Evolutionary conservation across 805 yeast species (phyloP).

Genomic region (Suhomyces tanzawaensis): DNA sequence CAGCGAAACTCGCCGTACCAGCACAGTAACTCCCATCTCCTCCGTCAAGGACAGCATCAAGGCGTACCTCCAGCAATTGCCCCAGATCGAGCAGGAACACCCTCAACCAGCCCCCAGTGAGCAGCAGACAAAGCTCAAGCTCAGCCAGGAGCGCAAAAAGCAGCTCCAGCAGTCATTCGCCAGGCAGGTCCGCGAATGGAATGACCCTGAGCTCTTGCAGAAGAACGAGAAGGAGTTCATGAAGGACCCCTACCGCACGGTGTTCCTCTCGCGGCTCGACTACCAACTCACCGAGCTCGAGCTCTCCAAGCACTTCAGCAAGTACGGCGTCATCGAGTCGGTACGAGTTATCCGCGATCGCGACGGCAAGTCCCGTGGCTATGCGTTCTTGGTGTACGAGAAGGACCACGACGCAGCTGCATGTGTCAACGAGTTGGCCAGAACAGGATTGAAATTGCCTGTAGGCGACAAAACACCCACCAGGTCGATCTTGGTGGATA

Average conservation of each 20-base stretch:
- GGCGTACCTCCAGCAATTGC: conserved; percentile 26
- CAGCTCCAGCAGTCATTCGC: conserved; percentile 13
- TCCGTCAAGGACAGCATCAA: conserved; percentile 21
- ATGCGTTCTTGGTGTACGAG: conserved; percentile 76
- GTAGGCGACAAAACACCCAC: conserved; percentile 37
- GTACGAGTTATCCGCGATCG: conserved; percentile 36
- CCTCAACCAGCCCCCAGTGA: conserved; percentile 1
- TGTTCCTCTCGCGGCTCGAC: conserved; percentile 73
- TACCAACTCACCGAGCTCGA: conserved; percentile 67
- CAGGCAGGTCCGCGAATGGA: conserved; percentile 33
- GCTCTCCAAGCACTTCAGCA: conserved; percentile 56
- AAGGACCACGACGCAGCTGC: conserved; percentile 55
- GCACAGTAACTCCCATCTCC: conserved; percentile 47
- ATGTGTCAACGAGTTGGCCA: conserved; percentile 60
- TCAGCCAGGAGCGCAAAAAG: conserved; percentile 5
- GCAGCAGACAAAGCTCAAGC: conserved; percentile 3
- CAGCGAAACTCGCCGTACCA: conserved; percentile 46
- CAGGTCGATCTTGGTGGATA: conserved; percentile 63
- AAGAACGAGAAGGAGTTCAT: conserved; percentile 27
- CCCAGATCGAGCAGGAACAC: conserved; percentile 3
- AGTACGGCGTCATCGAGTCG: conserved; percentile 69
- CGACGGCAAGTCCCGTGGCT: conserved; percentile 65
- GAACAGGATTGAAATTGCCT: conserved; percentile 35
- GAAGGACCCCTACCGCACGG: conserved; percentile 70
- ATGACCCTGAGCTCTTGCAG: conserved; percentile 28